phyloP scores from a whole-genome alignment of 305 asterid genomes.

The Solanum chacoense region DNA sequence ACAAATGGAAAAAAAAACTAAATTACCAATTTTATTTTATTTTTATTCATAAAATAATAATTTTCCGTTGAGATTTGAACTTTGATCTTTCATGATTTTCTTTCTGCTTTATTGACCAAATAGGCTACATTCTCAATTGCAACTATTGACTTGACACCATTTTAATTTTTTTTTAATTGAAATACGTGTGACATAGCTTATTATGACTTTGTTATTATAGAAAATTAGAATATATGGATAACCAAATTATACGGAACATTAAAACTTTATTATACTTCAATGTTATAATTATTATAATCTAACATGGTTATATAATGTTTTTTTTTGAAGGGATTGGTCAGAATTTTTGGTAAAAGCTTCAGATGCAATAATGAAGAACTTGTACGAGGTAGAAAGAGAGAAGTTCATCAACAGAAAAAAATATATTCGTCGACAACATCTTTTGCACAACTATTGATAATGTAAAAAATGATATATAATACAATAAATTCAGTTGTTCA shows the following conservation, averaged over 20 bases:
- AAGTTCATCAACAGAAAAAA: background rate
- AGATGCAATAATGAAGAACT: constrained; percentile 58
- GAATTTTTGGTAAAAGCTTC: constrained; percentile 49
- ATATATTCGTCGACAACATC: background rate
- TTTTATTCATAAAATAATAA: background rate
- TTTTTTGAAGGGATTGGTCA: constrained; percentile 55
- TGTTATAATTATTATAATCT: background rate
- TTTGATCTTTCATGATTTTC: background rate
- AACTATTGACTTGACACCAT: background rate
- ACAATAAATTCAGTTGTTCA: background rate
- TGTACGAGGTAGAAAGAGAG: constrained; percentile 64
- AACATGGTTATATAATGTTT: background rate
- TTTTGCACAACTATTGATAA: background rate
- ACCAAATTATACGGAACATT: background rate
- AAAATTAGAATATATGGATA: background rate
- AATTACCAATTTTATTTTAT: background rate
- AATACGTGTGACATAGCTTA: background rate
- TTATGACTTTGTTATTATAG: background rate
- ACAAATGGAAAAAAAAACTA: background rate
- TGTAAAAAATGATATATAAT: background rate
- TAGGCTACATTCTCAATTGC: background rate
- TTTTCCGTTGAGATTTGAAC: background rate
- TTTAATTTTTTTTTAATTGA: background rate
- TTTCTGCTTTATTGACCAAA: background rate
- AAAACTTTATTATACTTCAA: background rate